Evolutionary conservation across 1,284 basidiomycete species (phyloP), one percentile per base, ranked within the genome.

Genomic region (Fereydounia khargensis): DNA sequence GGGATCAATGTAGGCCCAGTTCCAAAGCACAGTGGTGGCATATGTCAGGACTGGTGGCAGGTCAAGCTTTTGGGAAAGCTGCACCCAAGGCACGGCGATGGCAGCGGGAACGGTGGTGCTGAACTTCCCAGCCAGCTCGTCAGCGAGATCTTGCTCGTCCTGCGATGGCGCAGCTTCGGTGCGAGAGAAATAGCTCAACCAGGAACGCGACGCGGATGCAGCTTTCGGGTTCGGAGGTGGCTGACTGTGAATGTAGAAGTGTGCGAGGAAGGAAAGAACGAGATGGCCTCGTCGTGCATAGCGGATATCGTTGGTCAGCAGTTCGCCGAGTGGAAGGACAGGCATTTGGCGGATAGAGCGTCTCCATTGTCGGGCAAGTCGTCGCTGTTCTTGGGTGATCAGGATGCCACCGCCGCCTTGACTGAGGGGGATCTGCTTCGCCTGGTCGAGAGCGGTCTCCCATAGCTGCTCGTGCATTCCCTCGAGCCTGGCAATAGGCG

Each of bases 41-140:
- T 95, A 97, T 2, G 91, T 96, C 35, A 94, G 81, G 32, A 96
- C 81, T 0, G 92, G 91, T 0, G 94, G 91, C 1, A 97, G 78
- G 50, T 87, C 86, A 13, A 97, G 83, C 39, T 87, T 80, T 0
- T 80, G 77, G 17, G 85, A 89, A 19, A 91, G 80, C 57, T 83
- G 80, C n/a, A 91, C 51, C 52, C 61, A 64, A 1, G 82, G 92
- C 6, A 92, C 77, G 3, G 87, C 83, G 47, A 95, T 79, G 1
- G 85, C 79, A 0, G 81, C 78, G 14, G 91, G 91, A 35, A 95
- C 84, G 17, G 79, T 71, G 43, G 86, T 55, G n/a, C 68, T 39
- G 35, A 46, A 65, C 8, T 52, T 50, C 40, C 65, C 69, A 13
- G 38, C 43, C 3, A 55, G 38, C 42, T 71, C 68, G 22, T 50